Evolutionary conservation across 139 green algal genomes (phyloP).

Genomic region (Coelastrella sp.): DNA sequence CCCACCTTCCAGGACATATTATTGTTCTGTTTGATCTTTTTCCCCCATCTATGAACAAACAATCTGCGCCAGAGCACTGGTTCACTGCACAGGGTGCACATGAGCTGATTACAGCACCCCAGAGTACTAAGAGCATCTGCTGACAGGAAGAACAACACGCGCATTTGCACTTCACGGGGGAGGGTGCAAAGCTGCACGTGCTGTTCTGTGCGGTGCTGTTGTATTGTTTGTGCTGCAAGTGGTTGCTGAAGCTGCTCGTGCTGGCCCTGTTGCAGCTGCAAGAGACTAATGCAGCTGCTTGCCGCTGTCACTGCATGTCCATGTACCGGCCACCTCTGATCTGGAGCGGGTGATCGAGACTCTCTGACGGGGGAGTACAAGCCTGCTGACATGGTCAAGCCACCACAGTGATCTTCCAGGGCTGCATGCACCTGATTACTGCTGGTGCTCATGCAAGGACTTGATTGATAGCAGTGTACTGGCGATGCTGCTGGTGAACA

Average conservation of each 20-base stretch:
- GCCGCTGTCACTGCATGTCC: background rate
- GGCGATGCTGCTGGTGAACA: conserved; percentile 1
- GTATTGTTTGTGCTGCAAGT: background rate
- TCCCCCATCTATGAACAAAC: conserved; percentile 53
- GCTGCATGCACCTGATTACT: conserved; percentile 20
- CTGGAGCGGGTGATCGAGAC: background rate
- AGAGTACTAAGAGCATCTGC: conserved; percentile 51
- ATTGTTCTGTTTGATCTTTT: conserved; percentile 29
- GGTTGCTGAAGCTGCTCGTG: background rate
- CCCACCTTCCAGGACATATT: conserved; percentile 48
- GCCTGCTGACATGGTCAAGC: background rate
- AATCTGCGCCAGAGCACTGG: conserved; percentile 56
- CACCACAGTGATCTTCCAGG: background rate
- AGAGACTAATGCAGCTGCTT: background rate
- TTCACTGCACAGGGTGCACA: conserved; percentile 32
- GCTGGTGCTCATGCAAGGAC: conserved; percentile 8
- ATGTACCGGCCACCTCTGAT: background rate
- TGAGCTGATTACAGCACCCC: background rate
- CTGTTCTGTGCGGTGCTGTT: background rate
- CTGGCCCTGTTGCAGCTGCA: conserved; percentile 11
- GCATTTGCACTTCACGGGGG: conserved; percentile 52
- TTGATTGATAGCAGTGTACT: background rate
- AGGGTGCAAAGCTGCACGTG: background rate
- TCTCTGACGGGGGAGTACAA: conserved; percentile 10
- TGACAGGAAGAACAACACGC: conserved; percentile 53